phyloP scores from a whole-genome alignment of 2,329 filamentous ascomycete species.

The Penicillium sp. region DNA sequence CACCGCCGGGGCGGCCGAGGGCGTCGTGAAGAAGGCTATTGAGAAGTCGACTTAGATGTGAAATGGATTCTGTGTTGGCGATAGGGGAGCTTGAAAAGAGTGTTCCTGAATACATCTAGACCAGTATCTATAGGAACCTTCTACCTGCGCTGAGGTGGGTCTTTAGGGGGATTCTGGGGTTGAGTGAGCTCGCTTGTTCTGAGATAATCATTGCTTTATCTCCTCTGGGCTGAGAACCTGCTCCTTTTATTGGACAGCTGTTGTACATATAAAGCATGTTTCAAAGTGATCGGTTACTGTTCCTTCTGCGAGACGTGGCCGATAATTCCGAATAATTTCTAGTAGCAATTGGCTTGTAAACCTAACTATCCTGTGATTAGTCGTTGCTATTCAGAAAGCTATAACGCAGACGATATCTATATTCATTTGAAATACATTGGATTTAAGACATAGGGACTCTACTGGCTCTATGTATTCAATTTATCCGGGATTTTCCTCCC shows the following conservation, averaged over 20 bases:
- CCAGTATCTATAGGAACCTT: slow-evolving; percentile 11
- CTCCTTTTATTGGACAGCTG: slow-evolving; percentile 11
- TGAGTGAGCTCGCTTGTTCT: background rate
- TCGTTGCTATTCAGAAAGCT: background rate
- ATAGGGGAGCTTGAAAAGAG: slow-evolving; percentile 7
- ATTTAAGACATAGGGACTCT: background rate
- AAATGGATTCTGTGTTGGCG: background rate
- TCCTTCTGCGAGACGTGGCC: background rate
- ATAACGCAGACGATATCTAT: too few species aligned
- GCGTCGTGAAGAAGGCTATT: slow-evolving; percentile 36
- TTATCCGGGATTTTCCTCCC: slow-evolving; percentile 25
- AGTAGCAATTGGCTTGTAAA: background rate
- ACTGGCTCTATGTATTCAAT: background rate
- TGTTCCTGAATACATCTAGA: slow-evolving; percentile 10
- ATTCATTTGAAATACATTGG: background rate
- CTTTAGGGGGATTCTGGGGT: background rate
- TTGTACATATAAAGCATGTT: slow-evolving; percentile 27
- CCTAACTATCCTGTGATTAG: background rate
- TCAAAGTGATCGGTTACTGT: slow-evolving; percentile 15
- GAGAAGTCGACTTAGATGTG: slow-evolving; percentile 23
- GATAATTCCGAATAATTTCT: background rate
- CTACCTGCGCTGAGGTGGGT: slow-evolving; percentile 1
- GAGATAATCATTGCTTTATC: background rate
- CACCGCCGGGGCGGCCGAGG: slow-evolving; percentile 31
- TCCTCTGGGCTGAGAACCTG: background rate